These are phyloP conservation scores for Zelonia costaricensis DNA, from an alignment of 208 protist genomes.

Conservation along the genomic window DNA sequence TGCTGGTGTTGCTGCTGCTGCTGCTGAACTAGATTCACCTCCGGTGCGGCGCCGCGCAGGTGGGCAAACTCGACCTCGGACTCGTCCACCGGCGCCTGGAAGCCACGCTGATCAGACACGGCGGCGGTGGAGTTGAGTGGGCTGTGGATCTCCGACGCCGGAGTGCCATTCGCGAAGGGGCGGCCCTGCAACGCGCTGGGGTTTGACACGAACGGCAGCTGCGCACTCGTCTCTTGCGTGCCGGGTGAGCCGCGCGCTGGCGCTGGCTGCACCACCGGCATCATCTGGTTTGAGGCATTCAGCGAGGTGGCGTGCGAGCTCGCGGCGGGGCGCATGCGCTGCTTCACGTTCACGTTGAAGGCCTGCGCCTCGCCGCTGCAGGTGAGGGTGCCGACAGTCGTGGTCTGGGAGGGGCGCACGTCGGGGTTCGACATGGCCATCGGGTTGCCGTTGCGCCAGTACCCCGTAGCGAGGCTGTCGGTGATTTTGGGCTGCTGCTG, in stretches of 20 bases:
- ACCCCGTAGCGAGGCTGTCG: constrained; percentile 2
- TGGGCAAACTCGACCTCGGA: no score
- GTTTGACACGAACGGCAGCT: no score
- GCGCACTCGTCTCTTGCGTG: background rate
- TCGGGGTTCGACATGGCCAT: constrained; percentile 28
- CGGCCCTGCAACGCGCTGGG: no score
- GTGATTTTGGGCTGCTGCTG: background rate
- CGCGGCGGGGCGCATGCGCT: constrained; percentile 22
- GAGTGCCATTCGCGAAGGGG: no score
- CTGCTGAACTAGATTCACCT: background rate
- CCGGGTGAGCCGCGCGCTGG: background rate
- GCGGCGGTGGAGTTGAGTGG: no score
- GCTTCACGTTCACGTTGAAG: constrained; percentile 43
- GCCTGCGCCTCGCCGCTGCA: constrained; percentile 16
- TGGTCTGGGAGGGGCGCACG: constrained; percentile 4
- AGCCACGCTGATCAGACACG: no score
- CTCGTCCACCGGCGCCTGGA: no score
- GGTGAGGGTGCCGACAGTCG: constrained; percentile 32
- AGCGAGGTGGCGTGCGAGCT: constrained; percentile 22
- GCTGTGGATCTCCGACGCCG: no score
- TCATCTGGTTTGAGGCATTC: constrained; percentile 14
- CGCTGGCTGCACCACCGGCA: constrained; percentile 12
- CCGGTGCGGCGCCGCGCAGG: background rate
- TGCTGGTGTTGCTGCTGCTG: constrained; percentile 16
- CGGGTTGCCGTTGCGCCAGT: constrained; percentile 27